These are phyloP conservation scores for Colletotrichum karsti DNA, from an alignment of 2,329 filamentous ascomycete species.

Conservation along the genomic window DNA sequence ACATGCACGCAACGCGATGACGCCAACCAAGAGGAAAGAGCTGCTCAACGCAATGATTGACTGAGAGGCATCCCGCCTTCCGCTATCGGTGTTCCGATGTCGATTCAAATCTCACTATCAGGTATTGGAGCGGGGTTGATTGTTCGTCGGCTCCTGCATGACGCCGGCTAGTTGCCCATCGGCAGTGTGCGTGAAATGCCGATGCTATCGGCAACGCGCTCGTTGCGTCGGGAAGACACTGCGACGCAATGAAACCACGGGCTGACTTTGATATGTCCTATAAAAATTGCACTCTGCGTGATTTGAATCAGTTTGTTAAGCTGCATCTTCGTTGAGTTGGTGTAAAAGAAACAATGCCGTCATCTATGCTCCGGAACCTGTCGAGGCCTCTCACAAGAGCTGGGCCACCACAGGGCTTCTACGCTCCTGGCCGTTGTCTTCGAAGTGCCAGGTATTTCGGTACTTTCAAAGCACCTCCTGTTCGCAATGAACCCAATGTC, in stretches of 20 bases:
- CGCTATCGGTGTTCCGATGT: not conserved
- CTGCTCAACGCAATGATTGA: not conserved
- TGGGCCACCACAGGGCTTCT: not conserved
- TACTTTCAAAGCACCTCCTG: conserved; percentile 85
- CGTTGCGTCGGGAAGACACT: accelerated
- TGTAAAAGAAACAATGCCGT: not conserved
- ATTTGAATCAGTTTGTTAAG: accelerated
- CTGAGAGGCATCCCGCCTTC: not conserved
- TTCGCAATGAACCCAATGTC: conserved; percentile 94
- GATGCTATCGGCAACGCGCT: not conserved
- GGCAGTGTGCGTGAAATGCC: not conserved
- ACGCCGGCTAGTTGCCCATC: not conserved
- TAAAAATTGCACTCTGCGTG: not conserved
- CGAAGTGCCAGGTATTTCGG: conserved; percentile 59
- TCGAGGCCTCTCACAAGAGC: not conserved
- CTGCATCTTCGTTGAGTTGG: not conserved
- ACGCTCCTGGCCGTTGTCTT: not conserved
- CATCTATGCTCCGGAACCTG: not conserved
- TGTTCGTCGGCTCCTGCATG: not conserved
- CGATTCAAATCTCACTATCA: not conserved
- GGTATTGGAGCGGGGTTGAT: not conserved
- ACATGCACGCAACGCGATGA: too few species aligned
- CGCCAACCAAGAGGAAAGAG: not conserved
- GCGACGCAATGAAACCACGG: accelerated
- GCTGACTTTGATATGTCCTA: not conserved